Conservation (phyloP, 345 rosid species). For the Eutrema yunnanense region DNA sequence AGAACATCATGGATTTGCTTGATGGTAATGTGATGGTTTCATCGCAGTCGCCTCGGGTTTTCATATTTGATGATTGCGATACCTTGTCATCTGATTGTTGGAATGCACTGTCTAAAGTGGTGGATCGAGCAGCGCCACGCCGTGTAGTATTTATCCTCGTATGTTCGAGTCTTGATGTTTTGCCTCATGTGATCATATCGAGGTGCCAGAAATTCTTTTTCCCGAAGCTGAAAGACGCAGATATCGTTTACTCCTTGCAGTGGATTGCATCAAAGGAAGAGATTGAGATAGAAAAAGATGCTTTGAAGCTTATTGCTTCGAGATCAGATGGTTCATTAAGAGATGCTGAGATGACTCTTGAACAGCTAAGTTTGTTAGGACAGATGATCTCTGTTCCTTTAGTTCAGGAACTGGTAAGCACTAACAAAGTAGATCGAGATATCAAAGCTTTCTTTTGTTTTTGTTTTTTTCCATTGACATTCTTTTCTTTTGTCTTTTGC, state of each 20-base stretch:
- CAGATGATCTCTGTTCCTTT: conserved; percentile 73
- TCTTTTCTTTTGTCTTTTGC: conserved; percentile 15
- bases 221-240: conserved; percentile 90
- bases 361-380: conserved; percentile 90
- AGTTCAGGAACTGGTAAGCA: conserved; percentile 89
- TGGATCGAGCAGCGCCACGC: conserved; percentile 72
- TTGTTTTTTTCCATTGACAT: background rate
- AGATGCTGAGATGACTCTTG: conserved; percentile 98
- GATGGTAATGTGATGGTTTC: conserved; percentile 38
- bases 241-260: conserved; percentile 70
- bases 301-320: conserved; percentile 89
- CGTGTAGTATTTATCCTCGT: conserved; percentile 80
- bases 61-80: conserved; percentile 88
- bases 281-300: conserved; percentile 77
- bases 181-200: conserved; percentile 91
- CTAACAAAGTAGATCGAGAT: background rate
- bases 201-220: conserved; percentile 98
- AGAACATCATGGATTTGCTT: conserved; percentile 66
- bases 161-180: conserved; percentile 82
- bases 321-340: conserved; percentile 95
- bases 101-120: conserved; percentile 78
- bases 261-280: conserved; percentile 82
- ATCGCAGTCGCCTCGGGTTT: conserved; percentile 63
- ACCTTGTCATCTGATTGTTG: conserved; percentile 72
- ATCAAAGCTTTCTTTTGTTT: background rate